A percentile compares a stretch with the other conserved stretches of the same genome.
Conservation (phyloP, 2,329 filamentous ascomycete species). For the Colletotrichum sp. region DNA sequence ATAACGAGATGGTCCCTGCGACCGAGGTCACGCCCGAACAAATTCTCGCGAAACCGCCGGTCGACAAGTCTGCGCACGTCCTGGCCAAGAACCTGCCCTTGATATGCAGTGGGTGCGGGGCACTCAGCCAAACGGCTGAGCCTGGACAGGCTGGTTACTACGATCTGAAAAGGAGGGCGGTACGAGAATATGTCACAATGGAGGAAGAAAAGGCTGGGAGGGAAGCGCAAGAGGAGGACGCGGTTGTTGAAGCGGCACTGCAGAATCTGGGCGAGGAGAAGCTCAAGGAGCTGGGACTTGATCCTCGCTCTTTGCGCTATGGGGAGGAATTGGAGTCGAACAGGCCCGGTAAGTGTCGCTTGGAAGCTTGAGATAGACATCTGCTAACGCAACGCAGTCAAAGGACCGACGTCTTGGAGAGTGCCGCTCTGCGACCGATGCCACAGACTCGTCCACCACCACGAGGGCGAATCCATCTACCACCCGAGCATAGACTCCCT, state of each 20-base stretch:
- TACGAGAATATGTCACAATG: conserved; percentile 53
- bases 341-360: neutral
- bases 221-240: conserved; percentile 41
- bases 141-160: conserved; percentile 62
- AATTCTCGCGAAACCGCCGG: neutral
- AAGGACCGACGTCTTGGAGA: neutral
- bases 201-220: conserved; percentile 24
- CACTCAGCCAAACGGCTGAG: conserved; percentile 62
- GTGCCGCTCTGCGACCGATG: conserved; percentile 84
- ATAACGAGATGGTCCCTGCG: conserved; percentile 16
- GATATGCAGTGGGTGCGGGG: conserved; percentile 70
- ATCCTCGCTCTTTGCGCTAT: conserved; percentile 42
- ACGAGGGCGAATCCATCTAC: conserved; percentile 71
- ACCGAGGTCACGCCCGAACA: neutral
- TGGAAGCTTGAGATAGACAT: neutral
- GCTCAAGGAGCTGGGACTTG: conserved; percentile 51
- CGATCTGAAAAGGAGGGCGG: conserved; percentile 53
- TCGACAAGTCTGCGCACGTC: neutral
- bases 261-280: conserved; percentile 43
- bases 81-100: conserved; percentile 47
- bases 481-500: conserved; percentile 85
- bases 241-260: conserved; percentile 52
- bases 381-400: neutral
- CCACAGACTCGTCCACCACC: conserved; percentile 80
- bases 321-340: conserved; percentile 28